phyloP scores from a whole-genome alignment of 768 basidiomycete genomes.

The Gloeostereum incarnatum region DNA sequence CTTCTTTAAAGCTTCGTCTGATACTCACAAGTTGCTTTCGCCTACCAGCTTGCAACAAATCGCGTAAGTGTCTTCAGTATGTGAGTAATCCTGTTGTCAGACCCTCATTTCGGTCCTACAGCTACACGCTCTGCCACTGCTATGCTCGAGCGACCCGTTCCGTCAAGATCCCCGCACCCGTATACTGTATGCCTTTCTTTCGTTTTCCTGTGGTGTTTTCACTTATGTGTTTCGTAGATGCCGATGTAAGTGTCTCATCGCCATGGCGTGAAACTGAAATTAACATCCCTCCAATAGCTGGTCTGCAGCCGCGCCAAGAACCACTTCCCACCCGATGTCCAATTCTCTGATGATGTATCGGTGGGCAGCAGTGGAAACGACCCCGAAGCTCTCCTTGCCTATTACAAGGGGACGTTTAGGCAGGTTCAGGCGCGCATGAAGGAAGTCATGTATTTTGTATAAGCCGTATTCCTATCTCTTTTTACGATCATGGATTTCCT shows the following conservation, averaged over 20 bases:
- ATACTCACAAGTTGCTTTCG: background rate
- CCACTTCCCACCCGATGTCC: slow-evolving; percentile 33
- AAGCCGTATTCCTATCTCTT: background rate
- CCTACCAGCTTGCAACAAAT: slow-evolving; percentile 32
- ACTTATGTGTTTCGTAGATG: slow-evolving; percentile 26
- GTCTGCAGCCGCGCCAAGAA: slow-evolving; percentile 44
- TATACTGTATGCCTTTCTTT: slow-evolving; percentile 45
- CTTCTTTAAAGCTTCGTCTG: background rate
- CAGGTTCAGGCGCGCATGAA: slow-evolving; percentile 18
- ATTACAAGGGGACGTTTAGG: slow-evolving; percentile 23
- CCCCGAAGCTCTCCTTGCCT: slow-evolving; percentile 9
- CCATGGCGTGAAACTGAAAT: background rate
- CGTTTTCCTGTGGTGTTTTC: background rate
- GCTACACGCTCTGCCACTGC: slow-evolving; percentile 50
- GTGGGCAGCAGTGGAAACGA: slow-evolving; percentile 19
- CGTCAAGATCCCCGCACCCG: slow-evolving; percentile 65
- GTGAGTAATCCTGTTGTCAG: background rate
- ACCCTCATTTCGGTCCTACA: slow-evolving; percentile 1
- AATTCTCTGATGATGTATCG: slow-evolving; percentile 23
- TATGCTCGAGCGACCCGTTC: slow-evolving; percentile 65
- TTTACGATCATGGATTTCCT: too few species aligned
- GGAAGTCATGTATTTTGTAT: slow-evolving; percentile 22
- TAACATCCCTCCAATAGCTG: slow-evolving; percentile 27
- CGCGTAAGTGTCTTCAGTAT: slow-evolving; percentile 36
- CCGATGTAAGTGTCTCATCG: slow-evolving; percentile 31